Evolutionary conservation across 176 grass and related monocot species (phyloP).

Genomic region (Carex pumila): DNA sequence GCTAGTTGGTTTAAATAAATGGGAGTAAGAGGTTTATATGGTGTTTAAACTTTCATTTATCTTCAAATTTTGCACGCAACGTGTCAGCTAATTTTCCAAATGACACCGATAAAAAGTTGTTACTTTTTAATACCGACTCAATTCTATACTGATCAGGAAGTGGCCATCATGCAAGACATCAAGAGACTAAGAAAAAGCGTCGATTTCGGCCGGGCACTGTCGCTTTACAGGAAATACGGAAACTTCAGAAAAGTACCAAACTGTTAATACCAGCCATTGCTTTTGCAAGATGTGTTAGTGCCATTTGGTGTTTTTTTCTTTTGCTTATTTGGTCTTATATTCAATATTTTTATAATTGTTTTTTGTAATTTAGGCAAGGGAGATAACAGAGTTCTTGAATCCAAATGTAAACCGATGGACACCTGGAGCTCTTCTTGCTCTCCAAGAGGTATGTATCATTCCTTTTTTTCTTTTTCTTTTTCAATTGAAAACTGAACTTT

Average conservation of each 20-base stretch:
- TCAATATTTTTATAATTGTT: background rate
- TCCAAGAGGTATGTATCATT: conserved; percentile 33
- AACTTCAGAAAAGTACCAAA: conserved; percentile 34
- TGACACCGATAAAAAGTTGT: background rate
- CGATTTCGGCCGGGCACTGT: conserved; percentile 40
- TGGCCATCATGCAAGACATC: background rate
- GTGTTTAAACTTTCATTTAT: too few species aligned
- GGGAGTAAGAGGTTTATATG: too few species aligned
- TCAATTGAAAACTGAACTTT: background rate
- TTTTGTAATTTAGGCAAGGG: conserved; percentile 44
- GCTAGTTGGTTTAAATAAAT: too few species aligned
- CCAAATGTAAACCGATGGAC: conserved; percentile 30
- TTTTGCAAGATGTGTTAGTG: conserved; percentile 55
- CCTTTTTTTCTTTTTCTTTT: background rate
- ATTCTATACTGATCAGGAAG: background rate
- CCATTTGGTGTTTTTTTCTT: background rate
- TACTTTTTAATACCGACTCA: background rate
- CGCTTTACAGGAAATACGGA: conserved; percentile 66
- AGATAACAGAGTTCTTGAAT: conserved; percentile 25
- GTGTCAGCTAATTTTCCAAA: background rate
- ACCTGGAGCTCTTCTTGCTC: conserved; percentile 25
- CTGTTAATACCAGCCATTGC: conserved; percentile 46
- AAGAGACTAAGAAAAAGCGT: background rate
- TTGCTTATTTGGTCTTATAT: background rate
- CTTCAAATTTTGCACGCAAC: background rate